A percentile compares a stretch with the other conserved stretches of the same genome.
Evolutionary conservation across 2,329 filamentous ascomycete genomes (phyloP).

Genomic region (Pseudogymnoascus sp.): DNA sequence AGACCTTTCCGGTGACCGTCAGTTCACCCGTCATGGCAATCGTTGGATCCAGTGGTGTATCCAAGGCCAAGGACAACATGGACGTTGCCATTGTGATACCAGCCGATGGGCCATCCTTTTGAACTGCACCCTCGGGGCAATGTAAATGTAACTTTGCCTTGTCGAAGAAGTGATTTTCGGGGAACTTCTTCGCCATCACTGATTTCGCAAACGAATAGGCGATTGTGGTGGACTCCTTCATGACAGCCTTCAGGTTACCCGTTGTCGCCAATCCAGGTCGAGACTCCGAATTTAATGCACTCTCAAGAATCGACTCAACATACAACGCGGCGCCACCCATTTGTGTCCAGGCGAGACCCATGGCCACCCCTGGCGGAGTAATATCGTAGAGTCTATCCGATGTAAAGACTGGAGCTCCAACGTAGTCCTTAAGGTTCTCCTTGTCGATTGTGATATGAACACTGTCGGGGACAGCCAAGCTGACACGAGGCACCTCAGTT

Average conservation of each 20-base stretch:
- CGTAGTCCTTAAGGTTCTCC: slow-evolving; percentile 91
- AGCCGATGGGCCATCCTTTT: slow-evolving; percentile 87
- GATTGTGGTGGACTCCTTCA: slow-evolving; percentile 95
- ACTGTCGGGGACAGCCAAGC: slow-evolving; percentile 73
- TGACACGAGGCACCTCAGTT: slow-evolving; percentile 59
- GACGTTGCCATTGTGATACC: slow-evolving; percentile 99
- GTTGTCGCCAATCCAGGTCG: slow-evolving; percentile 80
- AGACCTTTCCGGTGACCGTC: slow-evolving; percentile 91
- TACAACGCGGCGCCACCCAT: slow-evolving; percentile 96
- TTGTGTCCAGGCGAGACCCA: slow-evolving; percentile 97
- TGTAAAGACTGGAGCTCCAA: slow-evolving; percentile 91
- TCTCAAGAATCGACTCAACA: slow-evolving; percentile 91
- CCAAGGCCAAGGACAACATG: slow-evolving; percentile 73
- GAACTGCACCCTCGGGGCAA: slow-evolving; percentile 91
- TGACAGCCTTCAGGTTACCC: slow-evolving; percentile 88
- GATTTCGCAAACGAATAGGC: slow-evolving; percentile 95
- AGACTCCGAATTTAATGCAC: slow-evolving; percentile 63
- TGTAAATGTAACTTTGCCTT: slow-evolving; percentile 92
- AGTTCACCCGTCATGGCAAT: slow-evolving; percentile 98
- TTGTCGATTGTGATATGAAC: slow-evolving; percentile 83
- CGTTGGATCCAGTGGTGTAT: slow-evolving; percentile 69
- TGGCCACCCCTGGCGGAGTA: slow-evolving; percentile 87
- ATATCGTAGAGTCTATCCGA: slow-evolving; percentile 91
- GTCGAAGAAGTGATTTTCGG: slow-evolving; percentile 91
- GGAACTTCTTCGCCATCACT: slow-evolving; percentile 73